Conservation (phyloP, 2,329 filamentous ascomycete species). For the Arthrobotrys pseudoclavata region DNA sequence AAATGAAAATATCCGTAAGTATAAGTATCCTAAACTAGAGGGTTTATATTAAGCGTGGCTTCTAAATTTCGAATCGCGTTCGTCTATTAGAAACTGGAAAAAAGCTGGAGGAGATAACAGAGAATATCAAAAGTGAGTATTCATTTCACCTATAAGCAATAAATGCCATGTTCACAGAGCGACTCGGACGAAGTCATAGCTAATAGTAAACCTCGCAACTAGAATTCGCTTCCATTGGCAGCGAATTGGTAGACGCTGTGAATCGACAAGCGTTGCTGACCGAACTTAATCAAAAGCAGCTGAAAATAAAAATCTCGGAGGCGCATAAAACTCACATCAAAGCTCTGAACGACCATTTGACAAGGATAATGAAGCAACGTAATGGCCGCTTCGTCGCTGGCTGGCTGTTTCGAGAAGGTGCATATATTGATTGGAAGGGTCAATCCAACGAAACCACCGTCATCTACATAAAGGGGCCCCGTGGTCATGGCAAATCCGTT, state of each 20-base stretch:
- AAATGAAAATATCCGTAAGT: slow-evolving; percentile 42
- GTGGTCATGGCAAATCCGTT: slow-evolving; percentile 51
- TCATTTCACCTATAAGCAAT: neutral
- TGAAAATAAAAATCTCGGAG: neutral
- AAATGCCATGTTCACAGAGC: neutral
- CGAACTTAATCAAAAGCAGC: slow-evolving; percentile 25
- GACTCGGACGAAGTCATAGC: no score
- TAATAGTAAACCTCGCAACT: neutral
- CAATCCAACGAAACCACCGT: neutral
- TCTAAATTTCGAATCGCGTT: no score
- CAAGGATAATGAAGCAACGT: slow-evolving; percentile 18
- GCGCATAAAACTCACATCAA: slow-evolving; percentile 28
- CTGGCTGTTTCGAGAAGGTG: slow-evolving; percentile 28
- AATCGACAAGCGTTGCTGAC: slow-evolving; percentile 29
- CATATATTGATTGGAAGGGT: slow-evolving; percentile 34
- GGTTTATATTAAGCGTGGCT: neutral
- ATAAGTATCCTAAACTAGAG: neutral
- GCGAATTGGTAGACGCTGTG: slow-evolving; percentile 27
- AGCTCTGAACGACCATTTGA: slow-evolving; percentile 22
- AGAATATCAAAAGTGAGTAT: neutral
- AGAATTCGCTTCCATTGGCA: slow-evolving; percentile 27
- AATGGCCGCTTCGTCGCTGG: slow-evolving; percentile 11
- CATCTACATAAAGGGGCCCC: slow-evolving; percentile 32
- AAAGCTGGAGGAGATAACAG: neutral
- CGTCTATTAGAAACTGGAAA: slow-evolving; percentile 8